phyloP scores from a whole-genome alignment of 2,329 filamentous ascomycete genomes.

The Fonsecaea pugnacius region DNA sequence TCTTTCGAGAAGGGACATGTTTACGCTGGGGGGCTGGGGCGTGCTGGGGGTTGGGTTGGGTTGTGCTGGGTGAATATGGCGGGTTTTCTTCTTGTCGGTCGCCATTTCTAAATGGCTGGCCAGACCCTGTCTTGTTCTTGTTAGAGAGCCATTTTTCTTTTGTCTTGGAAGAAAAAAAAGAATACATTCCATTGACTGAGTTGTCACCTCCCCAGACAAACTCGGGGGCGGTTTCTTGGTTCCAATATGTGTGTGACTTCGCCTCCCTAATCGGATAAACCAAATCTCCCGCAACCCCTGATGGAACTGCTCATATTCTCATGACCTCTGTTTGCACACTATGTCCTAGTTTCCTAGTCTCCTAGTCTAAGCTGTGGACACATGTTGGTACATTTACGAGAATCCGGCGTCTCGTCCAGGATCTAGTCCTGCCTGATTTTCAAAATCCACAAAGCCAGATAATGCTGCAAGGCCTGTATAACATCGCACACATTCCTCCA shows the following conservation, averaged over 20 bases:
- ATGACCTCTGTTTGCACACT: not conserved
- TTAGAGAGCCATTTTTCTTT: not conserved
- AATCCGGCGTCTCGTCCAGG: conserved; percentile 12
- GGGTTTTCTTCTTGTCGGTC: not conserved
- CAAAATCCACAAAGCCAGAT: conserved; percentile 33
- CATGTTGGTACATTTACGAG: conserved; percentile 12
- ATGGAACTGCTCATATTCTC: not conserved
- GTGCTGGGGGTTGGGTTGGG: not conserved
- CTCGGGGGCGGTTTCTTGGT: not conserved
- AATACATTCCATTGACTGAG: no score
- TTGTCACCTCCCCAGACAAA: no score
- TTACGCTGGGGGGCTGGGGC: not conserved
- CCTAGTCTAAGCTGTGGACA: not conserved
- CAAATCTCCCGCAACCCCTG: not conserved
- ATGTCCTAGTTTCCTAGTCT: not conserved
- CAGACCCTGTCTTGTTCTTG: not conserved
- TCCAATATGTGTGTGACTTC: no score
- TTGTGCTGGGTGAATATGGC: not conserved
- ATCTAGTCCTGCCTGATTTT: conserved; percentile 28
- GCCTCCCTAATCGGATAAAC: no score
- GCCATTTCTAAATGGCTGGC: conserved; percentile 7
- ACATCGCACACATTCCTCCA: conserved; percentile 33
- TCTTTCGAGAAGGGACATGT: not conserved
- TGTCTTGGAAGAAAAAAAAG: not conserved
- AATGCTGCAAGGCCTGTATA: conserved; percentile 35